Base-by-base conservation (phyloP, 805 yeast genomes). In the Teunomyces cretensis region DNA sequence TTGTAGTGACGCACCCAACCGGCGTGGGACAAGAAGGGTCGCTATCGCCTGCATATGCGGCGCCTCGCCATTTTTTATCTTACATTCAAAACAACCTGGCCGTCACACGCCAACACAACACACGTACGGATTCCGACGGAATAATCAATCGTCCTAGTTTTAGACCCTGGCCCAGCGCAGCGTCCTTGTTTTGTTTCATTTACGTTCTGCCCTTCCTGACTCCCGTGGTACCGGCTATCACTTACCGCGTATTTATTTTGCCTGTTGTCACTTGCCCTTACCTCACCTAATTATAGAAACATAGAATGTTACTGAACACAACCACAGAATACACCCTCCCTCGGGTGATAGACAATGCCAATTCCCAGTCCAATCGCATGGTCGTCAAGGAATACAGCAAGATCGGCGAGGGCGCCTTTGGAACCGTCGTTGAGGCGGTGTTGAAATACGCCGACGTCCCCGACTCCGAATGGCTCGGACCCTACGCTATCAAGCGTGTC, bases 351-450 rank as follows among this genome's bases (percentile, higher is more conserved):
- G 78, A 83, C 42, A 84, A 82, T 59, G 70, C 72, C 44, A 74
- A 84, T 2, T 75, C 76, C 37, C 61, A 65, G 11, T 66, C 77
- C 6, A 71, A 74, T 53, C 79, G 81, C 43, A 86, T 86, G 92
- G 67, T 80, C 30, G 78, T 87, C 16, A 79, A 76, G 52, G 92
- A 87, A 57, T 80, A 83, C 59, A 82, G 83, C 47, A 80, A 81
- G 56, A 84, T 87, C 42, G 95, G 95, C 9, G 88, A 86, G 64
- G 95, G 95, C 33, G 94, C 94, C 4, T 87, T 87, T 58, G 95
- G 95, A 31, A 85, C 88, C 2, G 95, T 87, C 8, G 83, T 84
- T 11, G 90, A 86, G 59, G 92, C 94, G 1, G 79, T 80, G 51
- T 67, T 72, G 39, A 62, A 61, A 45, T 55, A 60, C 66, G 44